phyloP scores from a whole-genome alignment of 2,329 filamentous ascomycete species.

The Penicillium sp. region DNA sequence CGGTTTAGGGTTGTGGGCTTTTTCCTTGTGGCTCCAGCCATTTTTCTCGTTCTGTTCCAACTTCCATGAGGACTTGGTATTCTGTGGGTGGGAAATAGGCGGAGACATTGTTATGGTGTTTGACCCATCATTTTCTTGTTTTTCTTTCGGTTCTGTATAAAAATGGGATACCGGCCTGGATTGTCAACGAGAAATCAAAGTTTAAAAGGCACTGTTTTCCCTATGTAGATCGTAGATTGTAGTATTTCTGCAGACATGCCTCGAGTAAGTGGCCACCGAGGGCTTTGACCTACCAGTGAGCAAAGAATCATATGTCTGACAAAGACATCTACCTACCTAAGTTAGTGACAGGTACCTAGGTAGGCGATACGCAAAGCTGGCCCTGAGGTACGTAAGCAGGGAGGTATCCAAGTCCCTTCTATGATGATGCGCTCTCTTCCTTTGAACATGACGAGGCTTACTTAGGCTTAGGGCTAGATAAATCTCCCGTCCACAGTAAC shows the following conservation, averaged over 20 bases:
- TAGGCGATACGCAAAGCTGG: too few species aligned
- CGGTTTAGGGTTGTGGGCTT: neutral
- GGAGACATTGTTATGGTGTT: constrained; percentile 17
- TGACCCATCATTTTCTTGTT: constrained; percentile 8
- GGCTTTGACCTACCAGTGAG: too few species aligned
- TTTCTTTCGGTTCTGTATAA: constrained; percentile 26
- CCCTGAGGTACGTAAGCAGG: too few species aligned
- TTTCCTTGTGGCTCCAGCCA: neutral
- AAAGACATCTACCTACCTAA: too few species aligned
- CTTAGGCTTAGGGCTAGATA: too few species aligned
- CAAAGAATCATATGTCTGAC: neutral
- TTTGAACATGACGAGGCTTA: too few species aligned
- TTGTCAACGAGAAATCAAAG: constrained; percentile 25
- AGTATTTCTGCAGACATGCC: neutral
- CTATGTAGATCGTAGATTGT: neutral
- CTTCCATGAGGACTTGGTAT: constrained; percentile 8
- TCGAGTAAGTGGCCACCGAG: too few species aligned
- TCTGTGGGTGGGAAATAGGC: neutral
- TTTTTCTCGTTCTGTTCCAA: neutral
- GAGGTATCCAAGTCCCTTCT: too few species aligned
- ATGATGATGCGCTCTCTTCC: too few species aligned
- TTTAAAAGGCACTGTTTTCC: constrained; percentile 10
- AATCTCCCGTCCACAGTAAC: too few species aligned
- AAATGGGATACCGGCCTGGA: constrained; percentile 18
- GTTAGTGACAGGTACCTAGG: too few species aligned